Evolutionary conservation across 345 rosid genomes (phyloP), one percentile per base, ranked within the genome.

Genomic region (Tarenaya hassleriana): DNA sequence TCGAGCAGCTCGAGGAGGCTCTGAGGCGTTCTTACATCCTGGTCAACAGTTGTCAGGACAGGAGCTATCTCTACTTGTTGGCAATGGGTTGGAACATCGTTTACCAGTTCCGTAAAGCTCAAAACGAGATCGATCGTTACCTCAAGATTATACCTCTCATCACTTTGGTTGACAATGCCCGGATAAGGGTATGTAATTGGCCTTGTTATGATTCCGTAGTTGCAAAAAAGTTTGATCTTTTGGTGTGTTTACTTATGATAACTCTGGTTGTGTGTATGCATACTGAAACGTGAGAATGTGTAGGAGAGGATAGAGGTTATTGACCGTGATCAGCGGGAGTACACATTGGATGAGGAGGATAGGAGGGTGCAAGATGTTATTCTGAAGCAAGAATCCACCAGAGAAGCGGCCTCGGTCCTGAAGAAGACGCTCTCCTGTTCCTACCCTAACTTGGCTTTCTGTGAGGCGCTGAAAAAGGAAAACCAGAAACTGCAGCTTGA

Each of bases 71-170:
- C 9, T 92, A 92, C 66, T 69, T 92, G 78, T 71, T 92, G 45
- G 98, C 98, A 16, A 88, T 88, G 98, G 98, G 98, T 1, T 92
- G 98, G 98, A 92, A 88, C 72, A 88, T 92, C 21, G 98, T 92
- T 41, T 92, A 92, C 38, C 98, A 92, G 68, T 92, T 92, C 55
- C 72, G 96, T 61, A 92, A 79, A 72, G 94, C 92, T 11, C 98
- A 88, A 71, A 81, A 73, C 62, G 98, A 92, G 84, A 92, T 92
- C 37, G 98, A 92, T 60, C 83, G 82, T 5, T 92, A 85, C 56
- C 77, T 92, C 77, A 77, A 83, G 77, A 83, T 88, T 41, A 75
- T 92, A 18, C 98, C 98, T 2, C 94, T 92, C 60, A 92, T 92
- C 60, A 83, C 95, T 50, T 88, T 92, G 8, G 97, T 92, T 10